Evolutionary conservation across 2,329 filamentous ascomycete species (phyloP), one percentile per base, ranked within the genome.

Genomic region (Neopestalotiopsis clavispora): DNA sequence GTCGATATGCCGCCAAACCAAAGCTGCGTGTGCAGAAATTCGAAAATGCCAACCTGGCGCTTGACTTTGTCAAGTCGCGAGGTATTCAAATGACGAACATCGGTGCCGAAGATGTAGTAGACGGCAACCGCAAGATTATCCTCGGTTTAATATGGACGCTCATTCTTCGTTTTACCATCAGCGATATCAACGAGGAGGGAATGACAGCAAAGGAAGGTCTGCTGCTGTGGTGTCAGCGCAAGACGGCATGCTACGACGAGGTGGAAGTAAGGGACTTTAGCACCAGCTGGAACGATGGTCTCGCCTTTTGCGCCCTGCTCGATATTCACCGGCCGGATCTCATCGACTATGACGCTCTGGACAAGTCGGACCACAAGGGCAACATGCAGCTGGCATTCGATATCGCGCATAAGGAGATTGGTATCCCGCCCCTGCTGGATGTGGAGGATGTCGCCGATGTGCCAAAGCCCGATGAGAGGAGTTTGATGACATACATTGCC

Each of bases 371-470:
- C 79, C 96, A 97, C 82, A 90, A 91, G 69, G 95, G 95, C 58
- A 99, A 99, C 84, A 99, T 98, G 95, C 93, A 98, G 81, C 84
- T 98, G 72, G 96, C 96, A 30, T 99, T 99, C 79, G 95, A 98
- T 78, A 95, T 99, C 76, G 96, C 96, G 9, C 90, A 93, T 75
- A 94, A 95, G 79, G 96, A 98, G 83, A 98, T 99, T 76, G 96
- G 96, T 64, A 99, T 99, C 69, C 96, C 96, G 17, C 94, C 95
- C 76, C 86, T 99, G 78, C 88, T 99, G 69, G 96, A 99, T 80
- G 96, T 98, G 14, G 96, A 99, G 81, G 96, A 99, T 84, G 96
- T 99, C 23, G 97, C 94, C 80, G 96, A 99, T 79, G 95, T 99
- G 34, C 89, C 94, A 30, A 97, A 96, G 83, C 96, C 96, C 30